Percentiles rank a stretch among this genome's conserved stretches.
These are phyloP conservation scores for Aspergillus egyptiacus DNA, from an alignment of 495 filamentous ascomycete species.

Conservation along the genomic window DNA sequence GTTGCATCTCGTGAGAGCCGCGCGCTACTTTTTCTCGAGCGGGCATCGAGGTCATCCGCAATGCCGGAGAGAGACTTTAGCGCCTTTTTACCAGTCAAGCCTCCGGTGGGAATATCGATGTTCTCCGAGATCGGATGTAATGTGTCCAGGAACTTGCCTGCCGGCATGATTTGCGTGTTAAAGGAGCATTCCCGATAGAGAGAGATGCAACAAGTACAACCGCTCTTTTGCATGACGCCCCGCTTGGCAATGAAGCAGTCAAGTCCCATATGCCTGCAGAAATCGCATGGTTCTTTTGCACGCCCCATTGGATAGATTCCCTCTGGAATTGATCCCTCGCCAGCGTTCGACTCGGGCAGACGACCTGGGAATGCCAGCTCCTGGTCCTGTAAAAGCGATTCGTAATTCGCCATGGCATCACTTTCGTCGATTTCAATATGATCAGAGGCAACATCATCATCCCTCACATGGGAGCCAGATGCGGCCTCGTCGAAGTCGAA, in stretches of 20 bases:
- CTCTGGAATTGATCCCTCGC: constrained; percentile 27
- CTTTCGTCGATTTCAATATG: constrained; percentile 33
- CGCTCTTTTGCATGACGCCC: constrained; percentile 58
- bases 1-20: constrained; percentile 68
- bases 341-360: constrained; percentile 24
- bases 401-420: constrained; percentile 30
- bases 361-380: constrained; percentile 33
- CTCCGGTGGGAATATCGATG: constrained; percentile 30
- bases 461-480: constrained; percentile 30
- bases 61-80: constrained; percentile 38
- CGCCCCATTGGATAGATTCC: constrained; percentile 42
- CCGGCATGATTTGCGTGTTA: constrained; percentile 37
- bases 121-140: constrained; percentile 48
- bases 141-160: constrained; percentile 45
- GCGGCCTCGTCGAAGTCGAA: constrained; percentile 51
- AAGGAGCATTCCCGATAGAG: constrained; percentile 68
- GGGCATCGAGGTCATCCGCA: constrained; percentile 33
- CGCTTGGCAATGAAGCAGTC: constrained; percentile 70
- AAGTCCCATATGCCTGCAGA: constrained; percentile 61
- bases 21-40: constrained; percentile 51
- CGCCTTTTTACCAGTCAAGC: constrained; percentile 34
- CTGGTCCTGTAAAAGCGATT: constrained; percentile 35
- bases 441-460: constrained; percentile 41
- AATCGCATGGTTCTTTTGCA: constrained; percentile 58
- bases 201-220: constrained; percentile 74